Percentiles rank a stretch among this genome's conserved stretches.
Evolutionary conservation across 2,329 filamentous ascomycete genomes (phyloP).

Genomic region (Helotiales sp.): DNA sequence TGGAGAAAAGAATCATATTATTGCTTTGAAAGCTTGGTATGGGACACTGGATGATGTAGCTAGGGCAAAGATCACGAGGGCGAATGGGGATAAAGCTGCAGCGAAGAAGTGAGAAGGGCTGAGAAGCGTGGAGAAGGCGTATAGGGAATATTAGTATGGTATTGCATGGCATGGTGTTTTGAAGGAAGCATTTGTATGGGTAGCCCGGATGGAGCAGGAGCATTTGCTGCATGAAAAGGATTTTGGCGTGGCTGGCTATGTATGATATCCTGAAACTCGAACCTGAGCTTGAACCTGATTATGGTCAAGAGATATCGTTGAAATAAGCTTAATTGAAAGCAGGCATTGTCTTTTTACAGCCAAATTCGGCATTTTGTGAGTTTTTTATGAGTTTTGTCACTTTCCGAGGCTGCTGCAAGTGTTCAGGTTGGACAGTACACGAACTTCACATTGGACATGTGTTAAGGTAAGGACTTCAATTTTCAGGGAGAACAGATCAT

Average conservation of each 20-base stretch:
- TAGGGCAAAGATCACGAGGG: constrained; percentile 49
- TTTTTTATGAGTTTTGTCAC: constrained; percentile 23
- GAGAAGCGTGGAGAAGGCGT: too few species aligned
- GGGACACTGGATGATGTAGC: constrained; percentile 46
- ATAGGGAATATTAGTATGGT: constrained; percentile 1
- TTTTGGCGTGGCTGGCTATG: background rate
- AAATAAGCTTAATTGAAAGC: background rate
- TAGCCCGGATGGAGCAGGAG: constrained; percentile 1
- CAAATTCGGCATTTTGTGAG: background rate
- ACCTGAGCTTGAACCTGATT: too few species aligned
- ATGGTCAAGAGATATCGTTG: background rate
- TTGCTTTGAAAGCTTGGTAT: constrained; percentile 48
- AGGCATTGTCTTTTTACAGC: background rate
- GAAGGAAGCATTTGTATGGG: background rate
- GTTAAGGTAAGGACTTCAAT: too few species aligned
- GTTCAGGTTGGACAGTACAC: too few species aligned
- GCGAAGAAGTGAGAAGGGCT: background rate
- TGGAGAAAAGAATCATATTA: constrained; percentile 50
- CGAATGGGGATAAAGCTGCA: constrained; percentile 37
- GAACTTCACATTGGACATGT: too few species aligned
- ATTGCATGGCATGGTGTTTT: constrained; percentile 1
- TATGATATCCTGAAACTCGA: background rate
- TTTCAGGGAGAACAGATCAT: too few species aligned
- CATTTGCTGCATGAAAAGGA: constrained; percentile 1
- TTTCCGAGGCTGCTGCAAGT: too few species aligned